Evolutionary conservation across 2,329 filamentous ascomycete species (phyloP).

Genomic region (Ceratocystiopsis brevicomis): DNA sequence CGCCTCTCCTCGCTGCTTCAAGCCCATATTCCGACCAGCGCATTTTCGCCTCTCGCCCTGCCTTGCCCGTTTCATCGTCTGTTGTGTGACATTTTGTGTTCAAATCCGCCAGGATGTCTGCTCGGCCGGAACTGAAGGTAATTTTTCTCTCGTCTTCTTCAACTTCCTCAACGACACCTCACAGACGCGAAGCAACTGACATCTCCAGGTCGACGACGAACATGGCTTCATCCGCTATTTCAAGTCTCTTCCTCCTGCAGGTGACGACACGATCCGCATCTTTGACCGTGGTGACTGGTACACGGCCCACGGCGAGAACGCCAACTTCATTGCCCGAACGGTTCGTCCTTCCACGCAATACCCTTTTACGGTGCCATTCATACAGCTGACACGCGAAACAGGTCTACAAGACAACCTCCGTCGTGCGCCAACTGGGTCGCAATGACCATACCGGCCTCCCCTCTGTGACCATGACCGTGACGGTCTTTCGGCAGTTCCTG

Average conservation of each 20-base stretch:
- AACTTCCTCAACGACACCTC: background rate
- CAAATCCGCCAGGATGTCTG: slow-evolving; percentile 36
- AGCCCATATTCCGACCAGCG: background rate
- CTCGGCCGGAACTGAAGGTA: slow-evolving; percentile 54
- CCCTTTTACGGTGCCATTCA: background rate
- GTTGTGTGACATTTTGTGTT: too few relatives aligned
- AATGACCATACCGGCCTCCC: slow-evolving; percentile 68
- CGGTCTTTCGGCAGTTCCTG: slow-evolving; percentile 88
- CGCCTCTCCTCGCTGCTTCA: background rate
- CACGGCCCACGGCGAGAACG: slow-evolving; percentile 78
- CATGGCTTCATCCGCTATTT: slow-evolving; percentile 93
- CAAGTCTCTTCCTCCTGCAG: slow-evolving; percentile 57
- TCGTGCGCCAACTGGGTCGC: slow-evolving; percentile 73
- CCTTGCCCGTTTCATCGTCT: too few relatives aligned
- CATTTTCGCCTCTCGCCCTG: background rate
- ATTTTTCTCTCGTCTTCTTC: background rate
- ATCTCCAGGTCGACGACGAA: slow-evolving; percentile 71
- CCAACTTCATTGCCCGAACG: slow-evolving; percentile 62
- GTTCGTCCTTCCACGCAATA: slow-evolving; percentile 22
- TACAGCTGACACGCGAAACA: slow-evolving; percentile 13
- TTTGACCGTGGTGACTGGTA: slow-evolving; percentile 94
- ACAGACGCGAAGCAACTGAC: too few relatives aligned
- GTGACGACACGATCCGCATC: slow-evolving; percentile 63
- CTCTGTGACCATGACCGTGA: slow-evolving; percentile 88
- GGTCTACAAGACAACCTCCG: slow-evolving; percentile 96